Base-by-base conservation (phyloP, 108 stramenopile species). In the Skeletonema potamos region DNA sequence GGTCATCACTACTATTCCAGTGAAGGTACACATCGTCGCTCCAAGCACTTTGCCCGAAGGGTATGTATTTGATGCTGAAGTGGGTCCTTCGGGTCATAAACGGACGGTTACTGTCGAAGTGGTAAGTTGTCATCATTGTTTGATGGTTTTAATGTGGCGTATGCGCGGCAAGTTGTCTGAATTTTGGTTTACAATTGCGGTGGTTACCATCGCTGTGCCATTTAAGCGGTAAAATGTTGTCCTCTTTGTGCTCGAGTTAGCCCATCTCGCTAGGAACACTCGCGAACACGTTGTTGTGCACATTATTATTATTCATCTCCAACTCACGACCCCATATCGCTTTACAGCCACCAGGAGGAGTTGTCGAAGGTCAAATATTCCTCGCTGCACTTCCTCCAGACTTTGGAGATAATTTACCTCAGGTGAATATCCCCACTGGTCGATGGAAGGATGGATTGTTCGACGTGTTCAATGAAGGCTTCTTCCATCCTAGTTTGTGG, bases 41-140 rank as follows among this genome's bases (percentile, higher is more conserved):
- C 93, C 93, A 18, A 74, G 87, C 54, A 87, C 90, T 66, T 66
- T 95, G 27, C 93, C 93, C 4, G 90, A 84, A 44, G 93, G 93
- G 3, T 92, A 89, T 60, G 46, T 74, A 15, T 89, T 95, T 66
- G 93, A 95, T 64, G 93, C 90, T 1, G 86, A 94, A 76, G 67
- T 90, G 12, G 88, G 81, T 54, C 60, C 72, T 5, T 66, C 81
- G 27, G 72, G 73, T 1, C 26, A 64, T 36, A 74, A 62, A 32
- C 70, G 62, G 64, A 81, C 80, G 22, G 66, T 81, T 39, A 64
- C 60, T 46, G 81, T 82, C 61, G 72, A 78, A 54, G 77, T 77
- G 62, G 74, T 69, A 39, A 61, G 68, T 74, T 27, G 8, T 33
- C 2, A 26, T 26, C 15, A n/a, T 32, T 41, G 39, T 41, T 13